These are phyloP conservation scores for Mesembryanthemum crystallinum DNA, from an alignment of 148 eudicot genomes.

Conservation along the genomic window DNA sequence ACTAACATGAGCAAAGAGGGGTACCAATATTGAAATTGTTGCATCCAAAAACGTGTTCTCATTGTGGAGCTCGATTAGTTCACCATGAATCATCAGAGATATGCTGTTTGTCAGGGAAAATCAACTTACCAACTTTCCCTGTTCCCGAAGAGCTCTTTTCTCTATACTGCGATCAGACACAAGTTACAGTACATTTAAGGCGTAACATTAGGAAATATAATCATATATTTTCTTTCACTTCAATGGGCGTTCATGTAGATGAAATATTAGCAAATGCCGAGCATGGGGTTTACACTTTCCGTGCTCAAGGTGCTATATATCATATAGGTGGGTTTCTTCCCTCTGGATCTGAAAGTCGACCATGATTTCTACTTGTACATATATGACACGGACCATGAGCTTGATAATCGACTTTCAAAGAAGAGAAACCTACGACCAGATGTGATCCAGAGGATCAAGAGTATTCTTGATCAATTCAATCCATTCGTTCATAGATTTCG, in stretches of 20 bases:
- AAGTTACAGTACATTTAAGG: not conserved
- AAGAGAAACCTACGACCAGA: not conserved
- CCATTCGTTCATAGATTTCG: slow-evolving; percentile 1
- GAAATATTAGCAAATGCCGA: slow-evolving; percentile 12
- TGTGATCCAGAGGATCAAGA: not conserved
- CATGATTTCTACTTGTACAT: not conserved
- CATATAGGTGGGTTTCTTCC: slow-evolving; percentile 6
- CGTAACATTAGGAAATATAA: slow-evolving; percentile 10
- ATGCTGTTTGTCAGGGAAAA: slow-evolving; percentile 9
- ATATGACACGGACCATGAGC: slow-evolving; percentile 9
- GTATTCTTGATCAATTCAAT: slow-evolving; percentile 6
- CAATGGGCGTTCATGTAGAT: slow-evolving; percentile 14
- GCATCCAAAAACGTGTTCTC: not conserved
- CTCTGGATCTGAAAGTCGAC: not conserved
- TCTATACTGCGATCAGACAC: slow-evolving; percentile 4
- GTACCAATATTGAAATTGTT: not conserved
- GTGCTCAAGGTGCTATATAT: slow-evolving; percentile 12
- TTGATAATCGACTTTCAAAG: not conserved
- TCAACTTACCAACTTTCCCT: not conserved
- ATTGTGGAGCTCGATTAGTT: slow-evolving; percentile 14
- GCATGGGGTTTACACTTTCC: slow-evolving; percentile 1
- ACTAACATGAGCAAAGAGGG: not conserved
- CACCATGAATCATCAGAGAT: slow-evolving; percentile 4
- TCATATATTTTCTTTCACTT: slow-evolving; percentile 6
- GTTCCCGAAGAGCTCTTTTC: not conserved